Percentiles rank a stretch among this genome's conserved stretches.
Conservation (phyloP, 2,329 filamentous ascomycete species). For the Diaporthe capsici region DNA sequence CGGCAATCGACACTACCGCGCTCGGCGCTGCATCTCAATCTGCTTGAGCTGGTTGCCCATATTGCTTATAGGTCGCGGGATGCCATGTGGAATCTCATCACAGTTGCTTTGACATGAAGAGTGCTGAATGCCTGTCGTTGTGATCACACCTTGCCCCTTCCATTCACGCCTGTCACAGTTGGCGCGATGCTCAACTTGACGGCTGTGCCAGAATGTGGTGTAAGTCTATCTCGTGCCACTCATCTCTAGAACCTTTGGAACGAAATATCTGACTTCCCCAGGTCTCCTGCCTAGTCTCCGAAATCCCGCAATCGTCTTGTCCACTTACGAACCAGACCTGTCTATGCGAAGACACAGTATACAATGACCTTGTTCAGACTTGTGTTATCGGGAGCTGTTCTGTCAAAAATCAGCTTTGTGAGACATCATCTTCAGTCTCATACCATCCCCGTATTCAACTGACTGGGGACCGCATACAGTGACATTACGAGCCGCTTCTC, state of each 20-base stretch:
- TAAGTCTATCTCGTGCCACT: not conserved
- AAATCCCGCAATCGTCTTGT: conserved; percentile 19
- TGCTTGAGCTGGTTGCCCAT: not conserved
- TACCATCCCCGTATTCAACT: not conserved
- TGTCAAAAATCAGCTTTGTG: conserved; percentile 28
- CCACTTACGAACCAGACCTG: conserved; percentile 26
- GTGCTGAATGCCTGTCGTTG: not conserved
- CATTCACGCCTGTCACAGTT: not conserved
- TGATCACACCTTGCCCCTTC: not conserved
- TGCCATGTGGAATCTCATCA: conserved; percentile 9
- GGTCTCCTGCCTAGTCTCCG: conserved; percentile 23
- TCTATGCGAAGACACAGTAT: conserved; percentile 21
- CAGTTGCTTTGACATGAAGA: not conserved
- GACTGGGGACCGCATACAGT: not conserved
- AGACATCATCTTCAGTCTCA: not conserved
- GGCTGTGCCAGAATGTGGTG: conserved; percentile 33
- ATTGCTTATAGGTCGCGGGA: conserved; percentile 16
- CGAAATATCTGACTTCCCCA: not conserved
- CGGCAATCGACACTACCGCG: conserved; percentile 20
- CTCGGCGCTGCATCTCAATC: not conserved
- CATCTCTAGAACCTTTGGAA: not conserved
- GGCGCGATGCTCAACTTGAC: conserved; percentile 33
- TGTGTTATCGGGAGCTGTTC: conserved; percentile 31
- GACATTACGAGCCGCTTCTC: conserved; percentile 25
- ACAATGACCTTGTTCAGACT: conserved; percentile 1